Evolutionary conservation across 768 basidiomycete species (phyloP), one percentile per base, ranked within the genome.

Genomic region (Hygrocybe punicea): DNA sequence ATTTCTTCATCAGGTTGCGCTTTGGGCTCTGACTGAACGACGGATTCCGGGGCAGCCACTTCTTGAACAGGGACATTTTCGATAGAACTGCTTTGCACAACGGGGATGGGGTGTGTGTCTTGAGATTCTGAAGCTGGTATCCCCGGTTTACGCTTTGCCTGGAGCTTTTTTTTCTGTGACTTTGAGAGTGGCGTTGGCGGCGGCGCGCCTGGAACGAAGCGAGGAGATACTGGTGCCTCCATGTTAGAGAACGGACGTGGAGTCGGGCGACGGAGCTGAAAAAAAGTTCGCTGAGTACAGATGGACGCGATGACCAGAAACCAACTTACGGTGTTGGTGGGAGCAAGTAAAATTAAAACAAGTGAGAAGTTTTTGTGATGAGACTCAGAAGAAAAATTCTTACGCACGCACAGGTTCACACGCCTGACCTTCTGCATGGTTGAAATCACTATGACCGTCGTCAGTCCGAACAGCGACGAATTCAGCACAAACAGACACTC

Each of bases 151-250:
- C 35, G 42, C 66, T 80, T 82, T 33, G 69, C 70, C 58, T 82
- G 77, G 73, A 84, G 84, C 70, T 83, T 86, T 72, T 89, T 93
- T 70, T 84, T 87, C 66, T 84, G 80, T 3, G 82, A 75, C 69
- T 91, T 91, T 36, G 86, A 79, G 3, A 74, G 58, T 1, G 84
- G 73, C 4, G 78, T 62, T 42, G 84, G 82, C 0, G 85, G 84
- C 53, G 85, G 89, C 11, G 91, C 91, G 46, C 91, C 91, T 23
- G 91, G 91, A 56, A 93, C 79, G 60, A 88, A 66, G 56, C 91
- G 86, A 34, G 73, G 70, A 35, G 71, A 16, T 3, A 21, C 61
- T 48, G 70, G 63, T 50, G 52, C 9, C 13, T 63, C 57, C 52
- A 62, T 63, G 29, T n/a, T 34, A 7, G 52, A 6, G 45, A 6